phyloP scores from a whole-genome alignment of 2,329 filamentous ascomycete genomes.

The Neopestalotiopsis clavispora region DNA sequence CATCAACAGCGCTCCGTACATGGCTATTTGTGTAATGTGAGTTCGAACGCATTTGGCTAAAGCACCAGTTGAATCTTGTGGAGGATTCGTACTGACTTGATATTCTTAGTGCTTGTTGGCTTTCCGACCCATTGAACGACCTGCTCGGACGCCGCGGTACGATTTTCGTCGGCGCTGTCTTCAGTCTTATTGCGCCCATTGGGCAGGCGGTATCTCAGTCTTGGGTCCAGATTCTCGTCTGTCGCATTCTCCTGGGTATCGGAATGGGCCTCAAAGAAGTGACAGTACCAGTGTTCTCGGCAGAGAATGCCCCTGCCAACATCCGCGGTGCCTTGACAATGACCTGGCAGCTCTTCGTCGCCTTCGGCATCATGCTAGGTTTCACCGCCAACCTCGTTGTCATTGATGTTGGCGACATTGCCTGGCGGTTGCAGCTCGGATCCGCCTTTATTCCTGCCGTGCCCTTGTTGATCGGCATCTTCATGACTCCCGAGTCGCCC shows the following conservation, averaged over 20 bases:
- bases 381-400: constrained; percentile 69
- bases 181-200: constrained; percentile 66
- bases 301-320: constrained; percentile 56
- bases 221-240: constrained; percentile 63
- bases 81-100: background rate
- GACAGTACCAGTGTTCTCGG: constrained; percentile 58
- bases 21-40: background rate
- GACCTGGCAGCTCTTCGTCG: constrained; percentile 61
- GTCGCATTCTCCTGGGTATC: constrained; percentile 61
- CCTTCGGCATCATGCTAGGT: constrained; percentile 69
- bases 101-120: constrained; percentile 56
- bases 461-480: constrained; percentile 61
- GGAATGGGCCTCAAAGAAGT: constrained; percentile 62
- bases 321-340: constrained; percentile 60
- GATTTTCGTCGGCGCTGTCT: constrained; percentile 67
- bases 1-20: background rate
- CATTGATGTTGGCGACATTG: constrained; percentile 59
- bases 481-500: constrained; percentile 65
- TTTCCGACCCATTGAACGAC: constrained; percentile 66
- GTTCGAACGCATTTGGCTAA: background rate
- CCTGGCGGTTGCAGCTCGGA: constrained; percentile 68
- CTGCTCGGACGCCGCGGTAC: constrained; percentile 64
- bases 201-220: constrained; percentile 63
- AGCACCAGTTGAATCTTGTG: background rate
- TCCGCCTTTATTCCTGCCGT: constrained; percentile 70